Base-by-base conservation (phyloP, 352 stramenopile species). In the Pythium apleroticum region DNA sequence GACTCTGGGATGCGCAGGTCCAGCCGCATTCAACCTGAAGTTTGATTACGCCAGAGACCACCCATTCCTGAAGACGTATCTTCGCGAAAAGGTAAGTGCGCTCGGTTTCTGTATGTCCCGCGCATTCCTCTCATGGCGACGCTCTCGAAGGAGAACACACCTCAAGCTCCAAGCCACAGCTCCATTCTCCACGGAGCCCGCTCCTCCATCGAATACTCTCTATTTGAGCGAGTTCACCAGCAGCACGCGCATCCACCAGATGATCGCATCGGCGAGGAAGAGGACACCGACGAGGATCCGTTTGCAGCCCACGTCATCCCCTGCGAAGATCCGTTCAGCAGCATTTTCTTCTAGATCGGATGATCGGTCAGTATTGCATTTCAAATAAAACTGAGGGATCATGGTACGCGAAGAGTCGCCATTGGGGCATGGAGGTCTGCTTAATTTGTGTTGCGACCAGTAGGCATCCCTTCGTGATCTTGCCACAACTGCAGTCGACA, bases 281-380 rank as follows among this genome's bases (percentile, higher is more conserved):
- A 64, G 7, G 22, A 46, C 17, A 30, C 17, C 22, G 14, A 17
- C n/a, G 28, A 45, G 25, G 41, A 45, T 37, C 59, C 22, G 24
- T 30, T 15, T 22, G 19, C 37, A 43, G 31, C 37, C 4, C 28
- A 67, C 28, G 10, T 58, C 22, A 24, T 39, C 19, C 43, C n/a
- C 8, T 45, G 24, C 17, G 53, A 62, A 17, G 61, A 68, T 20
- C 35, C 61, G 9, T 68, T 68, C 22, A 20, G 24, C n/a, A 63
- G 41, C 30, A 58, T 68, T 37, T 68, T 68, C 61, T 68, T 68
- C 53, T 68, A 53, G 57, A 62, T 58, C 46, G 43, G 20, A 68
- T 63, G 52, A 50, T n/a, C 7, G 35, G 28, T 30, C n/a, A 3
- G 12, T 52, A 67, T 67, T 46, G 15, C 19, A 66, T 54, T 46